Evolutionary conservation across 805 yeast genomes (phyloP).

Genomic region (Zygosaccharomyces rouxii): DNA sequence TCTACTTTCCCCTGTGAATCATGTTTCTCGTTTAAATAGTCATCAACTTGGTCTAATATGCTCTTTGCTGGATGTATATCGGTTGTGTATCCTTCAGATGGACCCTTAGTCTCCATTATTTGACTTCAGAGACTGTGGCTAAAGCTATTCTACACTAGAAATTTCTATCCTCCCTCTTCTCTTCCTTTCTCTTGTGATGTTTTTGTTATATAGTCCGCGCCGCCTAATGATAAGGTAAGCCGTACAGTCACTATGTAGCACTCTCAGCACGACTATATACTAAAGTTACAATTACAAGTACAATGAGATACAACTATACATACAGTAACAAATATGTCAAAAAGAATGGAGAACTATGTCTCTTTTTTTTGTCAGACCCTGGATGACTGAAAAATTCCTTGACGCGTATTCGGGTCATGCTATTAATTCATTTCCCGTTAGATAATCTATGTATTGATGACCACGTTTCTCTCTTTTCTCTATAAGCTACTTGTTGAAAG

Average conservation of each 20-base stretch:
- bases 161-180: too few relatives aligned
- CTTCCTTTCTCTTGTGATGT: too few relatives aligned
- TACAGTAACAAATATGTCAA: too few relatives aligned
- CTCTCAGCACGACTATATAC: too few relatives aligned
- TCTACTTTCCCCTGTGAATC: constrained; percentile 4
- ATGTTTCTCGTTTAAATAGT: constrained; percentile 11
- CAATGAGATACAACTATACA: too few relatives aligned
- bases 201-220: too few relatives aligned
- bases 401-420: neutral
- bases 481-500: neutral
- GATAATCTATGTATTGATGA: neutral
- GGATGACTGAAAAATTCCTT: neutral
- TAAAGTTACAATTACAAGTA: too few relatives aligned
- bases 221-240: too few relatives aligned
- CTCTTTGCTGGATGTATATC: constrained; percentile 20
- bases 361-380: neutral
- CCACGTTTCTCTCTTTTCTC: neutral
- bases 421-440: neutral
- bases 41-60: constrained; percentile 32
- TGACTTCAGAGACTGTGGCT: neutral
- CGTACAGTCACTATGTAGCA: too few relatives aligned
- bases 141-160: neutral
- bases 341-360: neutral
- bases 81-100: neutral
- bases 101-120: constrained; percentile 1